Evolutionary conservation across 306 rosid species (phyloP).

Genomic region (Cyamopsis tetragonoloba): DNA sequence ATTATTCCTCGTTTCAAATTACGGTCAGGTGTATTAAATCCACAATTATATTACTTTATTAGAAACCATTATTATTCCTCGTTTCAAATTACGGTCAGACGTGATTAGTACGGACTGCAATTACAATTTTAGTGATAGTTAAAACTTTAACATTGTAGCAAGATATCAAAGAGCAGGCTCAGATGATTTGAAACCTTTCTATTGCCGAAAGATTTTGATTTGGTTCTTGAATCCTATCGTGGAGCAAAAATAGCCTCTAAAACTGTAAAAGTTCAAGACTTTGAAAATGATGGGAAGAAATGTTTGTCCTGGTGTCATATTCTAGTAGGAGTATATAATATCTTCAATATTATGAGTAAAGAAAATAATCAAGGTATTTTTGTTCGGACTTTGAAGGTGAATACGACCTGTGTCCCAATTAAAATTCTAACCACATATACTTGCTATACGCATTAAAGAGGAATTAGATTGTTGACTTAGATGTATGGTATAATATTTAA

Average conservation of each 20-base stretch:
- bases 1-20: too few relatives aligned
- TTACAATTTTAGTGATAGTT: too few relatives aligned
- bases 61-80: too few relatives aligned
- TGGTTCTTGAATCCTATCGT: slow-evolving; percentile 11
- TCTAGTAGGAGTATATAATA: neutral
- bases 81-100: too few relatives aligned
- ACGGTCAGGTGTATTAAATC: too few relatives aligned
- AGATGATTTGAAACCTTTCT: too few relatives aligned
- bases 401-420: neutral
- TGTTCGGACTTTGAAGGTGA: slow-evolving; percentile 12
- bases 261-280: neutral
- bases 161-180: too few relatives aligned
- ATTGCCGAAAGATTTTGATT: neutral
- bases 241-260: slow-evolving; percentile 25
- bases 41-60: too few relatives aligned
- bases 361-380: slow-evolving; percentile 18
- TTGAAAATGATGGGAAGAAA: neutral
- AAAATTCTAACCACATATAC: slow-evolving; percentile 16
- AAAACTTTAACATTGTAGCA: too few relatives aligned
- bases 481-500: neutral
- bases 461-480: neutral
- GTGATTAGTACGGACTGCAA: too few relatives aligned
- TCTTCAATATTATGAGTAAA: slow-evolving; percentile 21
- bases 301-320: neutral
- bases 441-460: neutral